These are phyloP conservation scores for Daedaleopsis sinensis DNA, from an alignment of 768 basidiomycete genomes.

Conservation along the genomic window DNA sequence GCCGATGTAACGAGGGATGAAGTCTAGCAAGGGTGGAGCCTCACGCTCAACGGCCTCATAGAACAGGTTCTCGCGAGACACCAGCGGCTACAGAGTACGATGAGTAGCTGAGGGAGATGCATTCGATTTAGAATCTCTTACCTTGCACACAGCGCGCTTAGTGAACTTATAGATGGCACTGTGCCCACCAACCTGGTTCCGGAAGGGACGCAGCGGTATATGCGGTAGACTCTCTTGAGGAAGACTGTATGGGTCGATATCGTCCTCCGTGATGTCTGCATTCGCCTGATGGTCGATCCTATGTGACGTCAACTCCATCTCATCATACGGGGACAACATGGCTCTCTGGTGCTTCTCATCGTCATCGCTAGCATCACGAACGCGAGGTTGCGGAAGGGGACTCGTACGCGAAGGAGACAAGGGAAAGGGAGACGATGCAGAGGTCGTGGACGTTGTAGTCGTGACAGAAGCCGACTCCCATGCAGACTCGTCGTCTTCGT, in stretches of 20 bases:
- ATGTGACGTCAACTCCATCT: conserved; percentile 23
- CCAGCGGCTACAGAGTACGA: conserved; percentile 70
- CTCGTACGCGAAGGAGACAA: conserved; percentile 36
- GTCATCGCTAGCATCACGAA: conserved; percentile 35
- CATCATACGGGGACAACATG: conserved; percentile 24
- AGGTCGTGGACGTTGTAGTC: conserved; percentile 63
- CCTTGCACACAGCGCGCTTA: conserved; percentile 97
- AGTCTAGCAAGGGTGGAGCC: conserved; percentile 88
- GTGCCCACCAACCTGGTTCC: conserved; percentile 98
- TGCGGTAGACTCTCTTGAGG: conserved; percentile 73
- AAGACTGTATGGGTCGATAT: conserved; percentile 39
- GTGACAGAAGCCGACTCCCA: conserved; percentile 74
- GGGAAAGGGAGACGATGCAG: conserved; percentile 43
- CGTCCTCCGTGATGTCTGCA: conserved; percentile 42
- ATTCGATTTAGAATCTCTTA: conserved; percentile 11
- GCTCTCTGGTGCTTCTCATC: conserved; percentile 31
- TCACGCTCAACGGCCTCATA: conserved; percentile 96
- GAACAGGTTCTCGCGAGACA: conserved; percentile 95
- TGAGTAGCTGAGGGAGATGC: conserved; percentile 30
- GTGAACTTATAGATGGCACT: conserved; percentile 98
- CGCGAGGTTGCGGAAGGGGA: conserved; percentile 33
- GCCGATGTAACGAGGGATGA: conserved; percentile 97
- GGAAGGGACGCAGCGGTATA: conserved; percentile 92
- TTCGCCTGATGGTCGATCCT: conserved; percentile 24
- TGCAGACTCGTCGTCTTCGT: conserved; percentile 70